Base-by-base conservation (phyloP, 2,329 filamentous ascomycete genomes). In the Venturia asperata region DNA sequence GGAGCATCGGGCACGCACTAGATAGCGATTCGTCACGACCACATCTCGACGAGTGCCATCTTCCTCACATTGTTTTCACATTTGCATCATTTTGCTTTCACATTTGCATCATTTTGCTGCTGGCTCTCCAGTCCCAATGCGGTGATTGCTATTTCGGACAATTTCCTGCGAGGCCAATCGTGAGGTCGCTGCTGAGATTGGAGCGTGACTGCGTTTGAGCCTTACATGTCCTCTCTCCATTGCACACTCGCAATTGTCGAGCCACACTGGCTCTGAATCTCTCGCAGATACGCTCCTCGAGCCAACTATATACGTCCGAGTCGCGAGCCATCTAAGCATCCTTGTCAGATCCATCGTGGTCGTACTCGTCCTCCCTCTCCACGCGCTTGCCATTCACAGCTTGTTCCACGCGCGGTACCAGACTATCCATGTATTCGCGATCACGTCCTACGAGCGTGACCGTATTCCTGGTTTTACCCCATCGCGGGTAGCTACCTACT, bases 401-500 rank as follows among this genome's bases (percentile, higher is more conserved):
- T 74, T 85, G 78, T 73, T 90, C 85, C 3, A 96, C 90, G 74
- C 96, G 91, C 0, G 82, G 77, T 17, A 95, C 84, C 67, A 97
- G 76, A 62, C 85, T 87, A 74, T 96, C 91, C 73, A 97, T 83
- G 70, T 85, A 93, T 30, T 84, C 87, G 69, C 83, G 80, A 73
- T 97, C 89, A 69, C 85, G 86, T 19, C 82, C 86, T 19, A 97
- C 92, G 64, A 99, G 80, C 13, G 93, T 97, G 61, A 97, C 91
- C 0, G 92, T 94, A 76, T 97, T 97, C 68, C 82, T 82, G 71
- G 86, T 85, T 81, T 91, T 93, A 5, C 89, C 91, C 92, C 92
- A 97, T 65, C 91, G 82, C 43, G 94, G 94, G 77, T 99, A 97
- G 76, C 91, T 96, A 60, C 94, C 94, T 19, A 97, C 91, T 78